A percentile compares a stretch with the other conserved stretches of the same genome.
phyloP scores from a whole-genome alignment of 345 rosid genomes.

The Toxicodendron radicans region DNA sequence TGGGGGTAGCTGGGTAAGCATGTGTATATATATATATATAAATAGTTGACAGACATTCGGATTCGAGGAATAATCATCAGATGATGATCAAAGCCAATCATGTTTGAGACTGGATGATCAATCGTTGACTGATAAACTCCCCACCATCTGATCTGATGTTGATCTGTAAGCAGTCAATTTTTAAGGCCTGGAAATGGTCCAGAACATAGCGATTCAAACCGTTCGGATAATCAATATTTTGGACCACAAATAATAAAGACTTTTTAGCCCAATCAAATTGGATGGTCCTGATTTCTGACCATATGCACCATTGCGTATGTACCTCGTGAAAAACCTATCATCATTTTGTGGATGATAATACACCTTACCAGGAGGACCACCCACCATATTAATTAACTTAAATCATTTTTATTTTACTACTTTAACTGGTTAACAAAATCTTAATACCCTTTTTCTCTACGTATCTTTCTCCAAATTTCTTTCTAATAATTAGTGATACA shows the following conservation, averaged over 20 bases:
- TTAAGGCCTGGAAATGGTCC: conserved; percentile 23
- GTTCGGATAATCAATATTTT: conserved; percentile 28
- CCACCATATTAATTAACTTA: no score
- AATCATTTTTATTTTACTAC: no score
- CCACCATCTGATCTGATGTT: conserved; percentile 29
- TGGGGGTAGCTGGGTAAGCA: no score
- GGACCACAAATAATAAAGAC: conserved; percentile 34
- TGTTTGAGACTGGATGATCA: not conserved
- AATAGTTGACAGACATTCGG: conserved; percentile 19
- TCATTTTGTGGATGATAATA: conserved; percentile 32
- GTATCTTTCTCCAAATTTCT: no score
- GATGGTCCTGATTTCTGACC: conserved; percentile 35
- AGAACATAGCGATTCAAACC: conserved; percentile 21
- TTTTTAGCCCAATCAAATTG: conserved; percentile 14
- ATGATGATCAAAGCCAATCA: not conserved
- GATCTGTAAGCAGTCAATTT: conserved; percentile 28
- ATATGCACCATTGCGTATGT: conserved; percentile 23
- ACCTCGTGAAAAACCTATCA: conserved; percentile 9
- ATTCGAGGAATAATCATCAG: conserved; percentile 10
- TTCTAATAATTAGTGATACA: no score
- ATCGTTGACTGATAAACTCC: conserved; percentile 13
- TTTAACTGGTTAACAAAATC: no score
- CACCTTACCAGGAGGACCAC: conserved; percentile 33
- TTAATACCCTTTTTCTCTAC: no score
- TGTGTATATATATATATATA: not conserved